A percentile compares a stretch with the other conserved stretches of the same genome.
phyloP scores from a whole-genome alignment of 169 alveolate species.

The Miamiensis avidus region DNA sequence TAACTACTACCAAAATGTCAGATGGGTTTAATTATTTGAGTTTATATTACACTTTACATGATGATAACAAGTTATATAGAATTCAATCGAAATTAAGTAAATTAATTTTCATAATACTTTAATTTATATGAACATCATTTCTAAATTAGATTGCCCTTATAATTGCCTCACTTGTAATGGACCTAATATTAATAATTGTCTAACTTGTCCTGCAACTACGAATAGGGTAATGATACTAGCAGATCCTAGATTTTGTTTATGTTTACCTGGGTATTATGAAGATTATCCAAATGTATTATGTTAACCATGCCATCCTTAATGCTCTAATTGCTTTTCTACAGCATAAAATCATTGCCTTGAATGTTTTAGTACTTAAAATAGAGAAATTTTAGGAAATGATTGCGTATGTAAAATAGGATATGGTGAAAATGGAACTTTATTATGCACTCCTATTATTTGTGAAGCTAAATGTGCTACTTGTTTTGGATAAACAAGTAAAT shows the following conservation, averaged over 20 bases:
- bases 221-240: neutral
- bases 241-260: neutral
- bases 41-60: no score
- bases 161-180: no score
- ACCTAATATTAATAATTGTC: no score
- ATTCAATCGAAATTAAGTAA: no score
- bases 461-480: neutral
- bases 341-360: neutral
- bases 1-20: no score
- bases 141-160: no score
- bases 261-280: neutral
- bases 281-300: neutral
- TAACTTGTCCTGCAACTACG: no score
- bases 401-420: neutral
- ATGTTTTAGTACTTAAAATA: neutral
- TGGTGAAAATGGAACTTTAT: neutral
- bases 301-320: neutral
- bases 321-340: neutral
- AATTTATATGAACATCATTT: no score
- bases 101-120: no score
- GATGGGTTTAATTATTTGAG: no score
- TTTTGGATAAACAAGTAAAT: neutral
- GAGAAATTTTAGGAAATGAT: neutral
- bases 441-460: neutral
- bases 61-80: no score